phyloP scores from a whole-genome alignment of 306 rosid species.

The Morella rubra region DNA sequence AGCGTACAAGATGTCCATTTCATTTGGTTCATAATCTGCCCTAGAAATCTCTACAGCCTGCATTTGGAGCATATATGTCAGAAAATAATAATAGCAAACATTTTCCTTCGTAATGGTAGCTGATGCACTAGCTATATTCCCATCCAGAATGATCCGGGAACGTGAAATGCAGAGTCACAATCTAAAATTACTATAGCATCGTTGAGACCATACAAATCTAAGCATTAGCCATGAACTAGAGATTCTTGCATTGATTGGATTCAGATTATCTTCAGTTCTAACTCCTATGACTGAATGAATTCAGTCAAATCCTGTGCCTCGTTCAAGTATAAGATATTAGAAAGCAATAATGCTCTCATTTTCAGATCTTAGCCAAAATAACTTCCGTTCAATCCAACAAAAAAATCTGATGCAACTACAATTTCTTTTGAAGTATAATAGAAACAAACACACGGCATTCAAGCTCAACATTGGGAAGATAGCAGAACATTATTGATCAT shows the following conservation, averaged over 20 bases:
- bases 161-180: not conserved
- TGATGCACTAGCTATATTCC: constrained; percentile 21
- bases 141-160: constrained; percentile 15
- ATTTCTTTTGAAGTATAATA: not conserved
- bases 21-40: constrained; percentile 58
- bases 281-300: constrained; percentile 3
- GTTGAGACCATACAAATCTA: not conserved
- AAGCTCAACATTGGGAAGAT: not conserved
- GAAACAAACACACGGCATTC: not conserved
- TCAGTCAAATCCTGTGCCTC: not conserved
- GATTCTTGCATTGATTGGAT: not conserved
- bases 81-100: constrained; percentile 1
- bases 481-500: not conserved
- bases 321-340: not conserved
- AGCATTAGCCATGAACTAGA: not conserved
- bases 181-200: not conserved
- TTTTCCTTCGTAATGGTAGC: not conserved
- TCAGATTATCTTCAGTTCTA: constrained; percentile 1
- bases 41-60: constrained; percentile 74
- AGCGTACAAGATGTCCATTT: constrained; percentile 70
- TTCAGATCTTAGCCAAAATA: not conserved
- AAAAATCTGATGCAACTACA: not conserved
- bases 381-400: not conserved
- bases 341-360: not conserved
- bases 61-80: constrained; percentile 17